Conservation (phyloP, 1,284 basidiomycete genomes). For the Moesziomyces parantarcticus region DNA sequence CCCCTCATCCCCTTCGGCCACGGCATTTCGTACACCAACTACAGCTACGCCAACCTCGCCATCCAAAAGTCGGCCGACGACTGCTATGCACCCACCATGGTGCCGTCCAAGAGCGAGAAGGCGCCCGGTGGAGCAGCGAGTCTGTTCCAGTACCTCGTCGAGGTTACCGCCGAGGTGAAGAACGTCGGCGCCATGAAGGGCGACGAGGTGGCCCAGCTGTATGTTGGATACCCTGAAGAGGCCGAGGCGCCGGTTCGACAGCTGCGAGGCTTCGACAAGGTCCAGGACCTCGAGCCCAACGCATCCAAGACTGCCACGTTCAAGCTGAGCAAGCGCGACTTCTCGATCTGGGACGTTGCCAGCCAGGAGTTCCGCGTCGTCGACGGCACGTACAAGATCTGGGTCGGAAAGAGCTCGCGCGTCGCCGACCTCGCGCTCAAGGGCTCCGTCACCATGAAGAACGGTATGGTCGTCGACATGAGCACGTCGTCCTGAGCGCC, state of each 20-base stretch:
- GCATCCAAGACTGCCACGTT: slow-evolving; percentile 35
- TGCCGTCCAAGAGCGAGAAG: slow-evolving; percentile 27
- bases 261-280: slow-evolving; percentile 57
- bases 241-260: slow-evolving; percentile 30
- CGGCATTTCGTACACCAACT: slow-evolving; percentile 85
- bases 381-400: slow-evolving; percentile 42
- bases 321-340: slow-evolving; percentile 43
- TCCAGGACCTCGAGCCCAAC: slow-evolving; percentile 21
- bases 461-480: slow-evolving; percentile 14
- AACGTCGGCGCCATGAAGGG: slow-evolving; percentile 70
- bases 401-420: slow-evolving; percentile 37
- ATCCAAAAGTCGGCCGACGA: slow-evolving; percentile 23
- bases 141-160: slow-evolving; percentile 71
- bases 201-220: slow-evolving; percentile 70
- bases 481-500: slow-evolving; percentile 1
- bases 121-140: slow-evolving; percentile 29
- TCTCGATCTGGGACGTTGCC: slow-evolving; percentile 45
- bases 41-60: slow-evolving; percentile 67
- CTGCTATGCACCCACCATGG: slow-evolving; percentile 23
- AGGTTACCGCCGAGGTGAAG: slow-evolving; percentile 68
- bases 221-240: slow-evolving; percentile 39
- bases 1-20: slow-evolving; percentile 82
- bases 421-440: slow-evolving; percentile 15
- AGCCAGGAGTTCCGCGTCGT: slow-evolving; percentile 44
- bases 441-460: slow-evolving; percentile 29